phyloP scores from a whole-genome alignment of 2,329 filamentous ascomycete species.

The Cercospora sp. region DNA sequence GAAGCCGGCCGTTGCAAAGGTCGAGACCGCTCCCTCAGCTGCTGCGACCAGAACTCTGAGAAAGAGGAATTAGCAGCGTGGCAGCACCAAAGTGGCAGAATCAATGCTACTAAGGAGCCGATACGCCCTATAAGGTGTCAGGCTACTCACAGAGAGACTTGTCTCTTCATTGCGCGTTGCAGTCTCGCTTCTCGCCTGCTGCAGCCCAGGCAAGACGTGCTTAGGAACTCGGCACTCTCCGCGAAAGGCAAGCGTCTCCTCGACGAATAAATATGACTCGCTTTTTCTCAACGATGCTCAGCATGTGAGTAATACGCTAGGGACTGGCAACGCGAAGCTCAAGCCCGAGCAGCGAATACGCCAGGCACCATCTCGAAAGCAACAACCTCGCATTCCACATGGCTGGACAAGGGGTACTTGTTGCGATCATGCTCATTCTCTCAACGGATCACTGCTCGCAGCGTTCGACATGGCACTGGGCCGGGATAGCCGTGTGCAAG shows the following conservation, averaged over 20 bases:
- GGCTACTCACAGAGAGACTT: background rate
- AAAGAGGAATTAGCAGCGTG: conserved; percentile 32
- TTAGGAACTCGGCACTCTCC: background rate
- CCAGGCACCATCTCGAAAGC: background rate
- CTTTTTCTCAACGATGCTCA: background rate
- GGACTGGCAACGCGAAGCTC: background rate
- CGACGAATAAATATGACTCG: background rate
- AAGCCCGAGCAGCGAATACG: background rate
- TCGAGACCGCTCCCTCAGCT: conserved; percentile 28
- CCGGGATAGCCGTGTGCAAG: background rate
- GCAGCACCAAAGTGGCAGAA: background rate
- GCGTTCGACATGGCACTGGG: background rate
- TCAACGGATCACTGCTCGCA: background rate
- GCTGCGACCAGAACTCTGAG: conserved; percentile 35
- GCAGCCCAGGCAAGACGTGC: background rate
- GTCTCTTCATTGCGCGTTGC: background rate
- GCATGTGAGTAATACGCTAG: background rate
- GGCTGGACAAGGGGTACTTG: background rate
- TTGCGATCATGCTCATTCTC: background rate
- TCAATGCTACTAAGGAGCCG: background rate
- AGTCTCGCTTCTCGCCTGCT: background rate
- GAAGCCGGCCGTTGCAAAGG: conserved; percentile 39
- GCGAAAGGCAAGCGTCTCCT: background rate
- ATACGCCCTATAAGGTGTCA: background rate
- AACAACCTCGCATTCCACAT: background rate